Evolutionary conservation across 257 asterid genomes (phyloP).

Genomic region (Verbascum thapsus): DNA sequence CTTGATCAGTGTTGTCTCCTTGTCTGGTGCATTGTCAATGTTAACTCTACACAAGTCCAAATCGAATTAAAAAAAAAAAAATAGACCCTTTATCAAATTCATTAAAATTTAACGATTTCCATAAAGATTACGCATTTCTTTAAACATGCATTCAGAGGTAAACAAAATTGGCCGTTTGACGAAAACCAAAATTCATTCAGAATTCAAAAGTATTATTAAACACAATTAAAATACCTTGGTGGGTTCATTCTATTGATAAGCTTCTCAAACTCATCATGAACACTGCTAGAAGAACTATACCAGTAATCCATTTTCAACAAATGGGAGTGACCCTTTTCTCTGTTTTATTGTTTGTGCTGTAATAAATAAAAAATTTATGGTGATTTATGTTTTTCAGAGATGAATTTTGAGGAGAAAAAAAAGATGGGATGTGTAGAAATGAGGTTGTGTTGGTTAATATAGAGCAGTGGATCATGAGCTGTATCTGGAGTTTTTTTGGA

Average conservation of each 20-base stretch:
- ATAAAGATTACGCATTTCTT: no score
- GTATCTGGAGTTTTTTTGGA: conserved; percentile 36
- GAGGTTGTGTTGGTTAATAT: conserved; percentile 28
- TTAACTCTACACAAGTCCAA: conserved; percentile 40
- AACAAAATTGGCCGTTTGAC: no score
- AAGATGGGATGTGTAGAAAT: background rate
- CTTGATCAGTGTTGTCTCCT: conserved; percentile 45
- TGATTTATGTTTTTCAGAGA: background rate
- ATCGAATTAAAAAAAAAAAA: no score
- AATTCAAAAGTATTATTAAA: no score
- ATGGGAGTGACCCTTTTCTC: no score
- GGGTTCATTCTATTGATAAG: conserved; percentile 65
- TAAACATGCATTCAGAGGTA: no score
- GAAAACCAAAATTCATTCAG: no score
- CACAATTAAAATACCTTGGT: conserved; percentile 50
- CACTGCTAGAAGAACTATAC: conserved; percentile 42
- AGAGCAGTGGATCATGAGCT: conserved; percentile 34
- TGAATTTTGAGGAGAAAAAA: conserved; percentile 26
- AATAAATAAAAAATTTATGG: no score
- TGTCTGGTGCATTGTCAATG: conserved; percentile 45
- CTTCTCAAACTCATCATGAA: conserved; percentile 64
- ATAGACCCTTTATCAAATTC: no score
- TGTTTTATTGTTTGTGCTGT: no score
- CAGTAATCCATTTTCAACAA: conserved; percentile 42
- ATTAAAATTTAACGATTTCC: no score